Base-by-base conservation (phyloP, 257 asterid species). In the Echites panduratus region DNA sequence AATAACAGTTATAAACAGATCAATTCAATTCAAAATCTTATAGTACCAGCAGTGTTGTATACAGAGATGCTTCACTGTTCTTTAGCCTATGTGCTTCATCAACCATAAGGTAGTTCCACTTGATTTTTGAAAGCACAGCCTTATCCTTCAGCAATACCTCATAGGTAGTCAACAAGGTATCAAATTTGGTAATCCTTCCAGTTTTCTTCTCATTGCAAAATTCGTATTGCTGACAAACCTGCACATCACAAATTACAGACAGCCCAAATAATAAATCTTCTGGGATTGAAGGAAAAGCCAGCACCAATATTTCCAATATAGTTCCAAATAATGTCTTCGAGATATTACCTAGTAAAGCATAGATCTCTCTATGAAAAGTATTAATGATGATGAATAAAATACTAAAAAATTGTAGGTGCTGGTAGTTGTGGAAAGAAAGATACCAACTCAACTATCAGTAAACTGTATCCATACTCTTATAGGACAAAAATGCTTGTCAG, bases 41-140 rank as follows among this genome's bases (percentile, higher is more conserved):
- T 32, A 83, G 54, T 92, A 95, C 99, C 83, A 73, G 80, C 70
- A 95, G 83, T 70, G 97, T 35, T 7, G 87, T 95, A 73, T 95
- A 95, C 81, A 95, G 76, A 73, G 97, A 95, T 70, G 99, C 98
- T 87, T 92, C 99, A 70, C 98, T 92, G 78, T 95, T 95, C 87
- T 95, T 95, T 72, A 95, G 79, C 89, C 98, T 84, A 79, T 95
- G 99, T 7, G 99, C 99, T 86, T 95, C 99, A 85, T 95, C 99
- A 81, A 95, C 96, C 99, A 95, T 95, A 73, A 92, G 93, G 81
- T 95, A 95, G 79, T 80, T 95, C 99, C 99, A 95, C 86, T 85
- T 92, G 79, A 95, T 92, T 86, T 92, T 92, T 20, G 97, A 95
- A 70, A 95, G 96, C 49, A 88, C 98, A 54, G 82, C 87, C 75